Evolutionary conservation across 2,329 filamentous ascomycete genomes (phyloP).

Genomic region (Talaromyces islandicus): DNA sequence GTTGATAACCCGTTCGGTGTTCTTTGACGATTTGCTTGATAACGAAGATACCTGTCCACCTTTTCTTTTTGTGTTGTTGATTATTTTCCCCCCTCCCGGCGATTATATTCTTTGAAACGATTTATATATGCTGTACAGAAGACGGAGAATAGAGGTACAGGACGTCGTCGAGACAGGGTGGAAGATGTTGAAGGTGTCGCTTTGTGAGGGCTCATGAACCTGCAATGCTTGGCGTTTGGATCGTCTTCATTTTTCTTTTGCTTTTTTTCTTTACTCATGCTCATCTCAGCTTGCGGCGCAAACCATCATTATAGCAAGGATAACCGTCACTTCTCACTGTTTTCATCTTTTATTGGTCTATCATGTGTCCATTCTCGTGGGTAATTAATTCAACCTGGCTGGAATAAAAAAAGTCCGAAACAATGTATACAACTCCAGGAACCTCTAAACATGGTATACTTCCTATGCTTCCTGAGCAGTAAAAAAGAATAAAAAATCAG

Average conservation of each 20-base stretch:
- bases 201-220: not conserved
- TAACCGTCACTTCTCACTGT: not conserved
- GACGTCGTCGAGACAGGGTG: not conserved
- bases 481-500: not conserved
- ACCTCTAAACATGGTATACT: not conserved
- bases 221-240: not conserved
- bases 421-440: not conserved
- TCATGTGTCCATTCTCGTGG: not conserved
- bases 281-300: not conserved
- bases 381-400: not conserved
- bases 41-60: not conserved
- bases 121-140: not conserved
- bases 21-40: not conserved
- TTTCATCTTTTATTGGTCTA: not conserved
- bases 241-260: not conserved
- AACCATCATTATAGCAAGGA: not conserved
- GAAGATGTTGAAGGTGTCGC: not conserved
- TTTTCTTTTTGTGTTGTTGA: not conserved
- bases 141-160: not conserved
- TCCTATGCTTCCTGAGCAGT: not conserved
- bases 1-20: conserved; percentile 44
- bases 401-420: not conserved
- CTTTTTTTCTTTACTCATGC: not conserved
- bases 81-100: not conserved
- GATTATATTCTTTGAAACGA: not conserved